Evolutionary conservation across 164 flowering plant species (phyloP).

Genomic region (Magnolia kwangsiensis): DNA sequence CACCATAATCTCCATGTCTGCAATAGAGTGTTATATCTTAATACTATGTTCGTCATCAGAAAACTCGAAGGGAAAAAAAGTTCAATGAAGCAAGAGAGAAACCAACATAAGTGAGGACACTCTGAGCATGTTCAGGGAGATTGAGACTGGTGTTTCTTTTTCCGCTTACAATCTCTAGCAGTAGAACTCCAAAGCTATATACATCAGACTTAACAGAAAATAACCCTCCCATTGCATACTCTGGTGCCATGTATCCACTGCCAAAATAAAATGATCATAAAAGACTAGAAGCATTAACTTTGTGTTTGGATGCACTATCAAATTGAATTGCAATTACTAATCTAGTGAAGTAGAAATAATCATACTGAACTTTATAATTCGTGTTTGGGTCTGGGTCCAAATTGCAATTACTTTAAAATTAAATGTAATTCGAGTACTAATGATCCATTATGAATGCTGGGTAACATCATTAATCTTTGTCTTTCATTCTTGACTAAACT

Average conservation of each 20-base stretch:
- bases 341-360: no score
- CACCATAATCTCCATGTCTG: slow-evolving; percentile 13
- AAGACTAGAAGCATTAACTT: neutral
- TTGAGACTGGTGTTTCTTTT: slow-evolving; percentile 1
- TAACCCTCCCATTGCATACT: slow-evolving; percentile 7
- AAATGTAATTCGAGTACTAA: no score
- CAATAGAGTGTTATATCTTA: neutral
- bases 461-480: no score
- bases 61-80: neutral
- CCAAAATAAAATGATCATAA: no score
- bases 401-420: no score
- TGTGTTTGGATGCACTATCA: no score
- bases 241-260: slow-evolving; percentile 19
- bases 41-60: neutral
- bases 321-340: no score
- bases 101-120: slow-evolving; percentile 1
- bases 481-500: no score
- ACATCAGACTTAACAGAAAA: slow-evolving; percentile 16
- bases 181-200: slow-evolving; percentile 11
- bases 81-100: no score
- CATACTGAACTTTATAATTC: no score
- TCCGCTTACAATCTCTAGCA: slow-evolving; percentile 16
- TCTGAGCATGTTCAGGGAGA: neutral
- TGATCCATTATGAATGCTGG: no score
- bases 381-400: no score